Evolutionary conservation across 148 eudicot species (phyloP).

Genomic region (Polygonum aviculare): DNA sequence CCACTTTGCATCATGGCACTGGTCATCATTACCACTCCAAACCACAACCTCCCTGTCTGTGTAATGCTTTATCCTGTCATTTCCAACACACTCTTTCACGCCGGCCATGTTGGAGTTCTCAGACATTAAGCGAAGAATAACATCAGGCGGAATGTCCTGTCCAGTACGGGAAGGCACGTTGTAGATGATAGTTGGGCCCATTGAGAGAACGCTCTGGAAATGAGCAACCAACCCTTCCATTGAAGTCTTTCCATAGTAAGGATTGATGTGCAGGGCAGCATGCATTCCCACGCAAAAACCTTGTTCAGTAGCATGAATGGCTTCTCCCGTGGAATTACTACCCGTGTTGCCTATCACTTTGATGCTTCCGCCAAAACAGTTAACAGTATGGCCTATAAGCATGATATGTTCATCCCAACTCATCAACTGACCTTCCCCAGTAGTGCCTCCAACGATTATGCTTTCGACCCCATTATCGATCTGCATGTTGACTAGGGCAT

Average conservation of each 20-base stretch:
- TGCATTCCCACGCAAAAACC: slow-evolving; percentile 95
- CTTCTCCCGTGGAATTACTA: slow-evolving; percentile 90
- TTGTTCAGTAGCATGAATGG: slow-evolving; percentile 84
- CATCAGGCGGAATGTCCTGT: slow-evolving; percentile 73
- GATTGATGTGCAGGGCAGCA: slow-evolving; percentile 92
- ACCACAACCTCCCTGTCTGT: slow-evolving; percentile 47
- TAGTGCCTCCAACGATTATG: slow-evolving; percentile 85
- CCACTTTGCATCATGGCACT: slow-evolving; percentile 87
- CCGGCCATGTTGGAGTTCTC: slow-evolving; percentile 57
- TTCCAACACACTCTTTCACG: slow-evolving; percentile 71
- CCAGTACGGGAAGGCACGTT: slow-evolving; percentile 80
- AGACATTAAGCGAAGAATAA: slow-evolving; percentile 38
- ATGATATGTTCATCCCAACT: slow-evolving; percentile 94
- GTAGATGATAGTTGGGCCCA: slow-evolving; percentile 85
- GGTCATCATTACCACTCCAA: slow-evolving; percentile 88
- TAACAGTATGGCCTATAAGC: slow-evolving; percentile 88
- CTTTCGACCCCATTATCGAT: slow-evolving; percentile 68
- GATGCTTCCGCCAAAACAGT: slow-evolving; percentile 68
- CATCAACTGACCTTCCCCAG: slow-evolving; percentile 91
- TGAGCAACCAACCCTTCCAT: slow-evolving; percentile 67
- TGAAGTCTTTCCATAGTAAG: slow-evolving; percentile 86
- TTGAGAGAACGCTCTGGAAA: slow-evolving; percentile 57
- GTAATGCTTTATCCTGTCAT: slow-evolving; percentile 53
- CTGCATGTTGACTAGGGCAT: slow-evolving; percentile 70
- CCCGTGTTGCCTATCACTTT: slow-evolving; percentile 90